Percentiles rank a stretch among this genome's conserved stretches.
These are phyloP conservation scores for Trichomonascus vanleenenianus DNA, from an alignment of 805 yeast species.

Conservation along the genomic window DNA sequence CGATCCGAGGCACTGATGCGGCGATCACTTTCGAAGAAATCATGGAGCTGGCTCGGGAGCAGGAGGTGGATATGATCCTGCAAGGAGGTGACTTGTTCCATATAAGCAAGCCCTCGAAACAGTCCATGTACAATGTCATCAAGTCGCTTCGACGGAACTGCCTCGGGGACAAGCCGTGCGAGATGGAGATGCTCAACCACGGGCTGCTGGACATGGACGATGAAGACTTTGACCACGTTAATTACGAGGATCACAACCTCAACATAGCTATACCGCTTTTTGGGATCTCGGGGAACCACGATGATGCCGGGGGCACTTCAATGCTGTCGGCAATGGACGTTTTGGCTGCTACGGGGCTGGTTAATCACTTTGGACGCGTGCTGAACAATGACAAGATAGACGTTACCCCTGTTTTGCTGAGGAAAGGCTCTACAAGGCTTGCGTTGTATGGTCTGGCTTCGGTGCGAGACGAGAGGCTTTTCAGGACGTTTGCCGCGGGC, in stretches of 20 bases:
- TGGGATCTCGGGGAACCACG: conserved; percentile 93
- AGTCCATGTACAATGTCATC: conserved; percentile 77
- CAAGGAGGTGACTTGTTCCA: conserved; percentile 95
- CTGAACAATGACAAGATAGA: conserved; percentile 65
- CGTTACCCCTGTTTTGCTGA: conserved; percentile 68
- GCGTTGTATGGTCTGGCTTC: conserved; percentile 87
- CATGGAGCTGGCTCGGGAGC: conserved; percentile 55
- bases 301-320: conserved; percentile 80
- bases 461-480: conserved; percentile 82
- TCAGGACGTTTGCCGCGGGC: conserved; percentile 73
- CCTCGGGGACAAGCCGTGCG: conserved; percentile 82
- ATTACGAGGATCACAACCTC: conserved; percentile 84
- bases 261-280: conserved; percentile 87
- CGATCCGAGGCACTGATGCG: conserved; percentile 82
- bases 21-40: conserved; percentile 85
- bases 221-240: conserved; percentile 46
- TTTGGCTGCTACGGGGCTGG: conserved; percentile 67
- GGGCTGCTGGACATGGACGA: conserved; percentile 57
- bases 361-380: conserved; percentile 86
- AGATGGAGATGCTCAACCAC: conserved; percentile 73
- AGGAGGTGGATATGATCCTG: conserved; percentile 75
- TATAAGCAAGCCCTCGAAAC: conserved; percentile 79
- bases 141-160: conserved; percentile 61
- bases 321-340: conserved; percentile 81
- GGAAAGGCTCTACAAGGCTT: conserved; percentile 72